Base-by-base conservation (phyloP, 495 filamentous ascomycete species). In the Geoglossum glabrum region DNA sequence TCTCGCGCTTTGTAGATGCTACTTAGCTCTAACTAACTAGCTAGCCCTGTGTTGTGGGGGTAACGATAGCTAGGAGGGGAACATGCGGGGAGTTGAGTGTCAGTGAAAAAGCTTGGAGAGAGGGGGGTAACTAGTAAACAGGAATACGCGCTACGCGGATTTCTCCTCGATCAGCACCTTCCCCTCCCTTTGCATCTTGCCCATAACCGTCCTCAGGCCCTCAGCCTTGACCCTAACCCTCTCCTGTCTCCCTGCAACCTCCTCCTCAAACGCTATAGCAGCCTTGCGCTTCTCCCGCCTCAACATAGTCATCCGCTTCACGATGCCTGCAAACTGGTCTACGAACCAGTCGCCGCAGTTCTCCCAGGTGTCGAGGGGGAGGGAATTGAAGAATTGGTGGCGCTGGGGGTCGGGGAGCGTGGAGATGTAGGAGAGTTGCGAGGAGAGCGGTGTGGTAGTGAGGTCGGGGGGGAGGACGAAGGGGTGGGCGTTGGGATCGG, bases 261-360 rank as follows among this genome's bases (percentile, higher is more conserved):
- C 82, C 0, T 74, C 73, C 68, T 93, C 85, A 62, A 90, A 92
- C 31, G 74, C 68, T 33, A 70, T 69, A 7, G 81, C 77, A 7
- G 84, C 69, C 54, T 74, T 73, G 38, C 90, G 76, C 64, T 87
- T 86, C 21, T 75, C 73, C 57, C 75, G 73, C 49, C 87, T 72
- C 30, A 81, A 72, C 0, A 78, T 71, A 59, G 78, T 85, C 64
- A 90, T 76, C 61, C 79, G 75, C 19, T 70, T 65, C 60, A 89
- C 72, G 19, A 89, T 66, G 8, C 74, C 71, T 6, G 72, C 71
- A 62, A 92, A 90, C 60, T 76, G 76, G 3, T 80, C 78, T 15
- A 90, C 69, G 43, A 95, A 79, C 73, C 84, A 81, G 60, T 95
- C 86, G 8, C 88, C 88, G 15, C 82, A 79, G 51, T 83, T 74